Evolutionary conservation across 352 stramenopile species (phyloP).

Genomic region (Globisporangium echinulatum): DNA sequence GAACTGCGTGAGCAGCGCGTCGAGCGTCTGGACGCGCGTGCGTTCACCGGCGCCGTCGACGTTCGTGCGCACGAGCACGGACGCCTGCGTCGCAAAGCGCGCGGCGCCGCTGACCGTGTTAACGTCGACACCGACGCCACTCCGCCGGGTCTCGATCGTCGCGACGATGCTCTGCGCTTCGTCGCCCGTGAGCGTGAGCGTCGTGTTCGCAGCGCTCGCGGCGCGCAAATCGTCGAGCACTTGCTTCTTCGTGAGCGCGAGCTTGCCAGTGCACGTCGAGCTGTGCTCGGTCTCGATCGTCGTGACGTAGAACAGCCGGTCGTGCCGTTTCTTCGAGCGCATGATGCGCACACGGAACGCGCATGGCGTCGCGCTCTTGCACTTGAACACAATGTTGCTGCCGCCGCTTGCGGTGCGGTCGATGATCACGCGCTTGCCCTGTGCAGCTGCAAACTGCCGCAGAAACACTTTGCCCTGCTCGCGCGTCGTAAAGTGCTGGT

Average conservation of each 20-base stretch:
- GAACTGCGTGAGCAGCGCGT: slow-evolving; percentile 39
- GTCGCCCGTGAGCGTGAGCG: slow-evolving; percentile 22
- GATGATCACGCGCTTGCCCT: slow-evolving; percentile 34
- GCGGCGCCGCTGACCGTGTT: slow-evolving; percentile 7
- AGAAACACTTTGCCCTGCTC: slow-evolving; percentile 35
- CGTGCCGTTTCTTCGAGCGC: slow-evolving; percentile 15
- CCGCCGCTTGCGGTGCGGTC: slow-evolving; percentile 31
- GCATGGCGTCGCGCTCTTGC: slow-evolving; percentile 34
- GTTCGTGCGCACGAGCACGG: slow-evolving; percentile 32
- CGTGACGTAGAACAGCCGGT: slow-evolving; percentile 11
- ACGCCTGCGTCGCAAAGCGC: slow-evolving; percentile 24
- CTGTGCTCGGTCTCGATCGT: slow-evolving; percentile 34
- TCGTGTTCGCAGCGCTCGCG: slow-evolving; percentile 20
- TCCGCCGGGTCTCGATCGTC: slow-evolving; percentile 2
- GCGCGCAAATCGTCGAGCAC: slow-evolving; percentile 32
- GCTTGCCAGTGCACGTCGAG: slow-evolving; percentile 23
- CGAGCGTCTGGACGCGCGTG: slow-evolving; percentile 28
- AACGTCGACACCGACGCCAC: too few species aligned
- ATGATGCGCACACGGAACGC: slow-evolving; percentile 34
- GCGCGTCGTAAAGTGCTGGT: slow-evolving; percentile 31
- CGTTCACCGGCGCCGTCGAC: slow-evolving; percentile 17
- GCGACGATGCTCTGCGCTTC: slow-evolving; percentile 27
- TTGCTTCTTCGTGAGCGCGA: slow-evolving; percentile 31
- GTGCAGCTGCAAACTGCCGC: slow-evolving; percentile 37
- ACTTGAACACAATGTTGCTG: slow-evolving; percentile 47